A percentile compares a stretch with the other conserved stretches of the same genome.
phyloP scores from a whole-genome alignment of 192 early-diverging fungal genomes.

The Mortierella alpina region DNA sequence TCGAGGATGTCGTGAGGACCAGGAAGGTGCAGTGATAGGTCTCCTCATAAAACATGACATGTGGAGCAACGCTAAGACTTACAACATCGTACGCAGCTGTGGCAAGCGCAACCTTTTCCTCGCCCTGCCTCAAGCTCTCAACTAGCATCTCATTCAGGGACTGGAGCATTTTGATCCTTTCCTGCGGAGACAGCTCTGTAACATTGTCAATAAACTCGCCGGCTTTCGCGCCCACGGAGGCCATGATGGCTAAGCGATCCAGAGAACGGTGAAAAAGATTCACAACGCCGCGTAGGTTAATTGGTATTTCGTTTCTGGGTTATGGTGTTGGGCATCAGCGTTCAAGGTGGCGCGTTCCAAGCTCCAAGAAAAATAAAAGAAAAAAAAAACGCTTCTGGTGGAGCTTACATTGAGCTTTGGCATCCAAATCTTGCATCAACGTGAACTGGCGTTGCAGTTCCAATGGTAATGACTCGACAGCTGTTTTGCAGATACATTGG shows the following conservation, averaged over 20 bases:
- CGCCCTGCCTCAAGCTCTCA: conserved; percentile 85
- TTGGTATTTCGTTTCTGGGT: no score
- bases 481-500: conserved; percentile 32
- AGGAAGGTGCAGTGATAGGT: not conserved
- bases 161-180: conserved; percentile 64
- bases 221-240: conserved; percentile 73
- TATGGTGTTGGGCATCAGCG: not conserved
- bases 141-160: conserved; percentile 69
- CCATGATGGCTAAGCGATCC: conserved; percentile 70
- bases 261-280: not conserved
- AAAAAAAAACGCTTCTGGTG: not conserved
- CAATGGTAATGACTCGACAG: conserved; percentile 79
- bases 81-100: conserved; percentile 94
- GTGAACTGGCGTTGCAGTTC: conserved; percentile 90
- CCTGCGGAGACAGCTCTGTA: conserved; percentile 62
- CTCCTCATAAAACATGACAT: not conserved
- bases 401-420: conserved; percentile 69
- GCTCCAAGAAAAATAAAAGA: not conserved
- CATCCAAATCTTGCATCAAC: conserved; percentile 94
- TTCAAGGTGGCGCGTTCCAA: not conserved
- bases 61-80: conserved; percentile 1
- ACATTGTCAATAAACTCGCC: conserved; percentile 77
- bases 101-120: conserved; percentile 94
- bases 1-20: not conserved
- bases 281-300: no score